These are phyloP conservation scores for Anaeramoeba ignava DNA, from an alignment of 78 protist genomes.

Conservation along the genomic window DNA sequence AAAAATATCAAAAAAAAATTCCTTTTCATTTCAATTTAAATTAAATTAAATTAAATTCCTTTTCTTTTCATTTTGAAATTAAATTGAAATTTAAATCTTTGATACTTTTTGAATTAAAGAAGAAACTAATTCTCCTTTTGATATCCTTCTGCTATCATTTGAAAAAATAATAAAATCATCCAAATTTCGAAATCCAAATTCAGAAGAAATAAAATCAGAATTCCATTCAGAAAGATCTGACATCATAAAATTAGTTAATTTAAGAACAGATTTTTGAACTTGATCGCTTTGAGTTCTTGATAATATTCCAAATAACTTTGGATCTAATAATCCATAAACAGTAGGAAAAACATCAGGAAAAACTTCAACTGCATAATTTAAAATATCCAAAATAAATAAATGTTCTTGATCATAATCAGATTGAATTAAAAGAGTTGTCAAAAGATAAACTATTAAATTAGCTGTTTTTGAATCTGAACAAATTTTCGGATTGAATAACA, in stretches of 20 bases:
- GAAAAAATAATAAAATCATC: no score
- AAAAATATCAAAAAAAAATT: no score
- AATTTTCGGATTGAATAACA: neutral
- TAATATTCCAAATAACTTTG: neutral
- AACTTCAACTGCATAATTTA: neutral
- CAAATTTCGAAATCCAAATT: no score
- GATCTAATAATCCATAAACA: neutral
- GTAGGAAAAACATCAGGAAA: neutral
- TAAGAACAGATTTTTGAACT: neutral
- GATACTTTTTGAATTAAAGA: no score
- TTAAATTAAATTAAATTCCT: no score
- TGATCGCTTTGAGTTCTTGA: neutral
- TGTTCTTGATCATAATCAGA: neutral
- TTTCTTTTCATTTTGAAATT: no score
- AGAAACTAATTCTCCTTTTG: no score
- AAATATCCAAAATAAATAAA: neutral
- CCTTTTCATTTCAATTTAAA: no score
- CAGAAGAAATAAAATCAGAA: no score
- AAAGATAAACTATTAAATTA: neutral
- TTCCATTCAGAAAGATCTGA: no score
- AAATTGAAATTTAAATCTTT: no score
- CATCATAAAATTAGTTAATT: neutral
- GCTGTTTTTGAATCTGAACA: neutral
- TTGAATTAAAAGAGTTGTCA: neutral
- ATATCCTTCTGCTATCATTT: no score